Evolutionary conservation across 805 yeast species (phyloP).

Genomic region (Myxozyma mucilagina): DNA sequence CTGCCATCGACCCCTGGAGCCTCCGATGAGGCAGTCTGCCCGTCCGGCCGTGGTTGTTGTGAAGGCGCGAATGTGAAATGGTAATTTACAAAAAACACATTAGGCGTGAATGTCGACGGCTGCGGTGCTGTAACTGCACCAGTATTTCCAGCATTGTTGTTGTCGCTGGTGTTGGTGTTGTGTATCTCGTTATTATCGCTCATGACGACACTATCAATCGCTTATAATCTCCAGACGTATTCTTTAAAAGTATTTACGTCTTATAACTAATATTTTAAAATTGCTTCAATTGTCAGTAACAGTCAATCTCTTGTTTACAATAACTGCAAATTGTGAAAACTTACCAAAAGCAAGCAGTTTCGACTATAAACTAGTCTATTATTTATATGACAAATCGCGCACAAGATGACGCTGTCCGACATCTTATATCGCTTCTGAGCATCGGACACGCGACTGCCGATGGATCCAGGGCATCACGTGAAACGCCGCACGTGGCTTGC

Average conservation of each 20-base stretch:
- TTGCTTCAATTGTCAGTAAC: neutral
- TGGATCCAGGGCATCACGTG: slow-evolving; percentile 1
- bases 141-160: neutral
- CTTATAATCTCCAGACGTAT: too few relatives aligned
- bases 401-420: neutral
- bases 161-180: slow-evolving; percentile 5
- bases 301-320: too few relatives aligned
- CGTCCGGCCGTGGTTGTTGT: neutral
- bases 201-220: neutral
- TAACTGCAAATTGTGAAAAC: too few relatives aligned
- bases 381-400: neutral
- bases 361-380: too few relatives aligned
- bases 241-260: too few relatives aligned
- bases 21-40: neutral
- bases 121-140: neutral
- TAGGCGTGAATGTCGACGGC: neutral
- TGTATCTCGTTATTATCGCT: neutral
- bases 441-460: too few relatives aligned
- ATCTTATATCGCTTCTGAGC: neutral
- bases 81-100: slow-evolving; percentile 25
- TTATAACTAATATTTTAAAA: neutral
- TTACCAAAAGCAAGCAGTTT: too few relatives aligned
- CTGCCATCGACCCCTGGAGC: neutral
- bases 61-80: slow-evolving; percentile 16
- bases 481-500: slow-evolving; percentile 2